Evolutionary conservation across 345 rosid species (phyloP).

Genomic region (Bruguiera sexangula): DNA sequence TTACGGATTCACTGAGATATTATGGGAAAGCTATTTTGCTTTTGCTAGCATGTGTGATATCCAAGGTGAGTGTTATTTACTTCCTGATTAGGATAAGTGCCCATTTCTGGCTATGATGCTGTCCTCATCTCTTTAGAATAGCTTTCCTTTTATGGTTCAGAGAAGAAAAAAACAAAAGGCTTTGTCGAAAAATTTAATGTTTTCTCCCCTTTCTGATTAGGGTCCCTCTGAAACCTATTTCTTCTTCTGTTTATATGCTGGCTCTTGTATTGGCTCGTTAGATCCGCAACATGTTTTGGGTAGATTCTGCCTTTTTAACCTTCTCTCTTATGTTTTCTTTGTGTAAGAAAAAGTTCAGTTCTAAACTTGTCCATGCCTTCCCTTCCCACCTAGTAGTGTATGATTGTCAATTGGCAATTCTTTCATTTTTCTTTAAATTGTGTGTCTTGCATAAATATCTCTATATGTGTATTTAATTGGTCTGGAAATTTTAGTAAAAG

Average conservation of each 20-base stretch:
- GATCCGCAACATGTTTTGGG: constrained; percentile 25
- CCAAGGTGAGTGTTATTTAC: background rate
- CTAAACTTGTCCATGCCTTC: background rate
- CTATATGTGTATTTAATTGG: background rate
- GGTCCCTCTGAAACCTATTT: constrained; percentile 10
- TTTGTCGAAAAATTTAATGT: background rate
- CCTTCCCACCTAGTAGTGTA: background rate
- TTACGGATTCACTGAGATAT: background rate
- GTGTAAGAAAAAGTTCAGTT: background rate
- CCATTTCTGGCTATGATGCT: constrained; percentile 14
- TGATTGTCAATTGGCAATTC: background rate
- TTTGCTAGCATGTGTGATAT: background rate
- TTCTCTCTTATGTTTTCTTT: background rate
- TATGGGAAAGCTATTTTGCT: background rate
- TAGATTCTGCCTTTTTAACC: constrained; percentile 19
- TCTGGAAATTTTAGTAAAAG: background rate
- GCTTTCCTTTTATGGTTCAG: background rate
- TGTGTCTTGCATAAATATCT: background rate
- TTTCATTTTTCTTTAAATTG: too few species aligned
- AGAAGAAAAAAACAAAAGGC: background rate
- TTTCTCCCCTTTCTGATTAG: background rate
- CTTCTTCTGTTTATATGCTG: background rate
- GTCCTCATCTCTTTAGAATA: background rate
- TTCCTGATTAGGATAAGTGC: constrained; percentile 17
- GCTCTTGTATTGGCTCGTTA: background rate